phyloP scores from a whole-genome alignment of 1,139 yeast species.

The Pichia sp. region DNA sequence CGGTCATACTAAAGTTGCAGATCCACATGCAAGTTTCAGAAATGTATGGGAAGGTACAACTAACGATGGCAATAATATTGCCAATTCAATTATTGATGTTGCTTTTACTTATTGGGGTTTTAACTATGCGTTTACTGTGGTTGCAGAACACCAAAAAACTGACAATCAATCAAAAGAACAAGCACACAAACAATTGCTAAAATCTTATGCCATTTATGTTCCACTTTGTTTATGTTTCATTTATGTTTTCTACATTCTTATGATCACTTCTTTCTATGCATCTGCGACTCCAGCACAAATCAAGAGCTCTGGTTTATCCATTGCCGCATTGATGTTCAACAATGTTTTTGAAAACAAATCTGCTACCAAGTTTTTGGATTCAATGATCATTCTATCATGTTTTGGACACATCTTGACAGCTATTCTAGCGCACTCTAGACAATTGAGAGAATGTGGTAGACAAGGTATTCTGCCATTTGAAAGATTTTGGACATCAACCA shows the following conservation, averaged over 20 bases:
- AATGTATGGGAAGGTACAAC: conserved; percentile 33
- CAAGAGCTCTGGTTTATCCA: conserved; percentile 28
- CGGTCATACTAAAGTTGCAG: conserved; percentile 30
- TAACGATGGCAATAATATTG: conserved; percentile 33
- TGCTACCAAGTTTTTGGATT: conserved; percentile 30
- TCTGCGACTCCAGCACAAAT: conserved; percentile 28
- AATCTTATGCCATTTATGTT: conserved; percentile 28
- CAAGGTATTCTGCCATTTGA: conserved; percentile 39
- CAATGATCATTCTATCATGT: conserved; percentile 35
- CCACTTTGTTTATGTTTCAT: conserved; percentile 31
- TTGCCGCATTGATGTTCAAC: conserved; percentile 30
- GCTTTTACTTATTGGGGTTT: conserved; percentile 37
- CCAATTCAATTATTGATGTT: conserved; percentile 35
- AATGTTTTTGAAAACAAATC: conserved; percentile 28
- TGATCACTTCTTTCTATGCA: conserved; percentile 33
- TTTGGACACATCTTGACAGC: conserved; percentile 36
- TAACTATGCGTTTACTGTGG: conserved; percentile 32
- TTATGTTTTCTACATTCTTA: conserved; percentile 30
- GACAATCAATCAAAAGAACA: conserved; percentile 29
- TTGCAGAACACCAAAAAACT: conserved; percentile 26
- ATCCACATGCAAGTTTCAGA: conserved; percentile 28
- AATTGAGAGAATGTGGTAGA: conserved; percentile 39
- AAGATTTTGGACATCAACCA: conserved; percentile 32
- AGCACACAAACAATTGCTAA: conserved; percentile 23
- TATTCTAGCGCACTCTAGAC: conserved; percentile 33